Evolutionary conservation across 768 basidiomycete genomes (phyloP), one percentile per base, ranked within the genome.

Genomic region (Hericium coralloides): DNA sequence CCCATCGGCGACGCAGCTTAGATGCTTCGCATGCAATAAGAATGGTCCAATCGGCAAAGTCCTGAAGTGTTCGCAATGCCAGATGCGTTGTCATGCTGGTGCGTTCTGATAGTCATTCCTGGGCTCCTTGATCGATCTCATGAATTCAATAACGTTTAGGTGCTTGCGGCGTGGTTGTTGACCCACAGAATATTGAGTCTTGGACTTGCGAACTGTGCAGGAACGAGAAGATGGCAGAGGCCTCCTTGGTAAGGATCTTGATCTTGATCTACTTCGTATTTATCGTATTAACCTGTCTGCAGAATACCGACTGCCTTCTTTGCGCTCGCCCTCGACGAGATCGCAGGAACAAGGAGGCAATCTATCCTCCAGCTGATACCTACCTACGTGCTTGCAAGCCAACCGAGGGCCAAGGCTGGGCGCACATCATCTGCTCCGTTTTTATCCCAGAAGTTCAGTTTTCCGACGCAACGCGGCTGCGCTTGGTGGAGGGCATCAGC

Each of bases 341-440:
- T 59, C 74, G 79, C 23, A 78, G 73, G 66, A 58, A 54, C 26
- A 78, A 75, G 66, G 74, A 73, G 58, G 66, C 69, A 5, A 69
- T 74, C 26, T 72, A 74, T 53, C 79, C 81, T 41, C 73, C 81
- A 4, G 63, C 80, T 4, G 82, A 87, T 63, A 79, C 77, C 31
- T 95, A 79, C 67, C 72, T 94, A 57, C 79, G 91, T 55, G 82
- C 84, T 43, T 84, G 82, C 66, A 95, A 95, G 66, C 91, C 91
- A 7, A 95, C 94, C 0, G 94, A 97, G 73, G 91, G 92, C 10
- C 87, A 92, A 68, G 86, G 88, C 56, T 97, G 94, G 94, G 85
- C 84, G 0, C 95, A 98, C 67, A 76, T 94, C 36, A 71, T 97
- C 3, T 98, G 95, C 73, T 82, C 94, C 2, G 83, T 90, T 1